Percentiles rank a stretch among this genome's conserved stretches.
Conservation (phyloP, 257 asterid species). For the Agastache rugosa region DNA sequence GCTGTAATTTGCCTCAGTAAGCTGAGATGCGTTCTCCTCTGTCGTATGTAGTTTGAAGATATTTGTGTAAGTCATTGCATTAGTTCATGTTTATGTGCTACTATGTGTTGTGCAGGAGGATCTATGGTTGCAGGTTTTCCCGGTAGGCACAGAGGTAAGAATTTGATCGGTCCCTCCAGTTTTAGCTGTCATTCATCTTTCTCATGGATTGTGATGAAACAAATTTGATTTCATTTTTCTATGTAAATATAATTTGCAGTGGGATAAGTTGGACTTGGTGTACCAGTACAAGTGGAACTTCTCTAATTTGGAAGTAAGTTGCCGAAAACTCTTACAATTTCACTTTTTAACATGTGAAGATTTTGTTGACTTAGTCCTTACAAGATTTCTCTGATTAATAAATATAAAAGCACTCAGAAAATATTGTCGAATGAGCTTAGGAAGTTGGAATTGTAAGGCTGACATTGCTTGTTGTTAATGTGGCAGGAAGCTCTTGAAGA, state of each 20-base stretch:
- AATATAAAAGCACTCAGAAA: too few relatives aligned
- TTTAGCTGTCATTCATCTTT: not conserved
- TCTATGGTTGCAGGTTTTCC: constrained; percentile 40
- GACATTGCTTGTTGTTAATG: constrained; percentile 26
- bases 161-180: not conserved
- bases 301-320: constrained; percentile 74
- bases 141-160: constrained; percentile 40
- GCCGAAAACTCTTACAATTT: constrained; percentile 6
- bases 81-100: not conserved
- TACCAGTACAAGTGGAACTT: constrained; percentile 89
- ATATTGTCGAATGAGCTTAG: constrained; percentile 1
- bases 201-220: not conserved
- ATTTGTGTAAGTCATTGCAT: not conserved
- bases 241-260: constrained; percentile 68
- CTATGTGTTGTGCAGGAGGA: constrained; percentile 34
- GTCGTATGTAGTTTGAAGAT: not conserved
- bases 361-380: not conserved
- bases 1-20: too few relatives aligned
- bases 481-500: constrained; percentile 91
- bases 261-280: constrained; percentile 95
- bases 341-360: not conserved
- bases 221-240: not conserved
- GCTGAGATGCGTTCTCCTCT: not conserved
- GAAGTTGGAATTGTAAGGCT: constrained; percentile 16
- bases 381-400: too few relatives aligned